phyloP scores from a whole-genome alignment of 345 rosid species.

The Gynandropsis gynandra region DNA sequence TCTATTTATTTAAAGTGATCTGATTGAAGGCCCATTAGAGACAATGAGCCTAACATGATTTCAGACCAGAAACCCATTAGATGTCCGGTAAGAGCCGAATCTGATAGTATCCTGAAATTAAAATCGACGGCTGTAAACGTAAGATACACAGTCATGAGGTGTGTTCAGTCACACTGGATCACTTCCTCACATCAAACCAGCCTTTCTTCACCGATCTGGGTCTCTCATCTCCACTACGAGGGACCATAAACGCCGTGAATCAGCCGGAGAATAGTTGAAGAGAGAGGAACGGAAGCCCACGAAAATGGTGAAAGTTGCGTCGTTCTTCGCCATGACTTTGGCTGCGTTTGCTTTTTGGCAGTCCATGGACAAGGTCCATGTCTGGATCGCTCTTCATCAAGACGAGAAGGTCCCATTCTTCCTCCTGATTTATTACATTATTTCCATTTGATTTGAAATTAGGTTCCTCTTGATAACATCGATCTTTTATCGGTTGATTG shows the following conservation, averaged over 20 bases:
- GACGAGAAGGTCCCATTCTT: conserved; percentile 46
- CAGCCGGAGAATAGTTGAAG: conserved; percentile 7
- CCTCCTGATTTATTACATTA: background rate
- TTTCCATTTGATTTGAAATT: background rate
- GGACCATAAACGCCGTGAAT: conserved; percentile 1
- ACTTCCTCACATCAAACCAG: background rate
- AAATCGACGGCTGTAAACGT: background rate
- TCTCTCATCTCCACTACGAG: conserved; percentile 4
- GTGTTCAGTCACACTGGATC: conserved; percentile 14
- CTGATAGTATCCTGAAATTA: too few relatives aligned
- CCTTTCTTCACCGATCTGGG: conserved; percentile 19
- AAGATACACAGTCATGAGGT: background rate
- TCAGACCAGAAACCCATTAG: too few relatives aligned
- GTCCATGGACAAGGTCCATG: conserved; percentile 82
- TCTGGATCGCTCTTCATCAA: conserved; percentile 85
- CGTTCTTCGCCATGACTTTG: conserved; percentile 64
- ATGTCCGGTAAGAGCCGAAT: too few relatives aligned
- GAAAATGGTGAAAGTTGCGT: conserved; percentile 59
- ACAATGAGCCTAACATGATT: too few relatives aligned
- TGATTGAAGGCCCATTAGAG: too few relatives aligned
- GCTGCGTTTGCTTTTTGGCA: conserved; percentile 89
- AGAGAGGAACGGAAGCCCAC: conserved; percentile 3
- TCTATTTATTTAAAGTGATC: too few relatives aligned
- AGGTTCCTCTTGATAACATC: background rate
- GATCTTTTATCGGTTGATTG: background rate